Evolutionary conservation across 2,329 filamentous ascomycete species (phyloP).

Genomic region (Ambrosiella xylebori): DNA sequence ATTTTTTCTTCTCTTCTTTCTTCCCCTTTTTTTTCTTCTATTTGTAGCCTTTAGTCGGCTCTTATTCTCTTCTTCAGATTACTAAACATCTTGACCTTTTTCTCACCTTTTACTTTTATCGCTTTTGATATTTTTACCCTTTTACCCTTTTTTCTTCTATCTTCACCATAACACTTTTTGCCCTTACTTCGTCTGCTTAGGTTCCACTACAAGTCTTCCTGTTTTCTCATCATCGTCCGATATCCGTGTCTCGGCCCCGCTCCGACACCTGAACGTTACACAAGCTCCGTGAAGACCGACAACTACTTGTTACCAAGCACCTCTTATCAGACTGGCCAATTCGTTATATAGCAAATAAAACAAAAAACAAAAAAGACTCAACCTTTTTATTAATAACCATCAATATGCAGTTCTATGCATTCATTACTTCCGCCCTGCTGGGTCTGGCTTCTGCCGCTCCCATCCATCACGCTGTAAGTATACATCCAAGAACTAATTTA

Average conservation of each 20-base stretch:
- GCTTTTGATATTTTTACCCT: conserved; percentile 2
- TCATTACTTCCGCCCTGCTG: conserved; percentile 8
- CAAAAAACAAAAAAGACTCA: not conserved
- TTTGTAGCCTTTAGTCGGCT: not conserved
- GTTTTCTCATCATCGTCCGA: not conserved
- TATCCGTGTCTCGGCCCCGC: not conserved
- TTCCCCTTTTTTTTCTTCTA: not conserved
- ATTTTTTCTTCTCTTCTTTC: conserved; percentile 2
- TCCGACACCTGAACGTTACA: not conserved
- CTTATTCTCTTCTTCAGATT: not conserved
- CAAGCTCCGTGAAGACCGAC: not conserved
- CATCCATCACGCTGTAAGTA: conserved; percentile 3
- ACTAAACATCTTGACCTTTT: not conserved
- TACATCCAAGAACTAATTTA: not conserved
- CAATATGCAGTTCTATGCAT: conserved; percentile 10
- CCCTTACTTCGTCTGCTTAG: not conserved
- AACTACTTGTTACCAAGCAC: not conserved
- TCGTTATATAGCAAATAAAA: not conserved
- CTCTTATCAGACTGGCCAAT: conserved; percentile 9
- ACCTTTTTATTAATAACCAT: not conserved
- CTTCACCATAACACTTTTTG: not conserved
- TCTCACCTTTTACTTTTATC: not conserved
- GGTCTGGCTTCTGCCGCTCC: conserved; percentile 2
- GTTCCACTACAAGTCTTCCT: not conserved
- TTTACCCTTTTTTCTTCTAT: conserved; percentile 1